phyloP scores from a whole-genome alignment of 2,329 filamentous ascomycete genomes.

The Diaporthe velutina region DNA sequence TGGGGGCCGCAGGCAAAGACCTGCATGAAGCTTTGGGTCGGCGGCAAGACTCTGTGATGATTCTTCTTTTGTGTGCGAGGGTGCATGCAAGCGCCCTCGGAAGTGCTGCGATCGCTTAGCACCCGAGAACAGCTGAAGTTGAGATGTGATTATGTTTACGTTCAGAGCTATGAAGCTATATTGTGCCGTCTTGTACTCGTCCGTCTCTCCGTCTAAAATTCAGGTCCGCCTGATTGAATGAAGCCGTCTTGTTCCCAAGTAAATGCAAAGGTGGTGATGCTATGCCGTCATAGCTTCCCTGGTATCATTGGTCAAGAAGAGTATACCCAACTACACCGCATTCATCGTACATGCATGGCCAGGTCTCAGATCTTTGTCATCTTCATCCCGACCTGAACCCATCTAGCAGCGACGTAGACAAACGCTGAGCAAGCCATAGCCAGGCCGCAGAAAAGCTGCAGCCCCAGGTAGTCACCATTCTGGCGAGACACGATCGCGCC shows the following conservation, averaged over 20 bases:
- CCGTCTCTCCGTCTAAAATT: background rate
- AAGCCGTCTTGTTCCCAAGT: background rate
- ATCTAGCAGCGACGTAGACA: slow-evolving; percentile 44
- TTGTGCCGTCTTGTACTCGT: background rate
- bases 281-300: background rate
- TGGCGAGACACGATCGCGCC: slow-evolving; percentile 61
- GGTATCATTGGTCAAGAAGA: slow-evolving; percentile 9
- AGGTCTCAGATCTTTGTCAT: slow-evolving; percentile 41
- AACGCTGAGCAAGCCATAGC: slow-evolving; percentile 49
- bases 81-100: background rate
- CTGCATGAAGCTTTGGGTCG: background rate
- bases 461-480: slow-evolving; percentile 59
- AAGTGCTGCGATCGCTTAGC: background rate
- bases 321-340: background rate
- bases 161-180: background rate
- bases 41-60: slow-evolving; percentile 2
- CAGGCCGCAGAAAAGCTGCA: slow-evolving; percentile 70
- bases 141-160: slow-evolving; percentile 17
- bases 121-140: background rate
- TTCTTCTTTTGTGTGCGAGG: background rate
- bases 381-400: slow-evolving; percentile 45
- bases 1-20: slow-evolving; percentile 21
- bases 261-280: slow-evolving; percentile 1
- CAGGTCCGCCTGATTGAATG: background rate
- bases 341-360: slow-evolving; percentile 10